Conservation (phyloP, 768 basidiomycete genomes). For the Tylopilus sp. region DNA sequence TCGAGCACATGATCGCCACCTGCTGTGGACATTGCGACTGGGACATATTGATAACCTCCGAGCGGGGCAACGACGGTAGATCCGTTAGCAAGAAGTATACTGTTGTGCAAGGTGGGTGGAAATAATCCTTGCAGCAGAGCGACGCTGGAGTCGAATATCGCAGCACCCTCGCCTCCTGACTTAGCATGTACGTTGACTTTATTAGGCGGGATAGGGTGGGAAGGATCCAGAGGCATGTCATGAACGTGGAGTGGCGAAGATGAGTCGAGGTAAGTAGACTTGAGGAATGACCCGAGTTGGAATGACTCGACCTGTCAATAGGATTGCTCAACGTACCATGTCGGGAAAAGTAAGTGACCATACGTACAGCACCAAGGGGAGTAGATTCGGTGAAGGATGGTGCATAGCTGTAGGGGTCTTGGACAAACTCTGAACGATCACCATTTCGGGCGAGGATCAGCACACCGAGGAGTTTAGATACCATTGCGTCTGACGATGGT, state of each 20-base stretch:
- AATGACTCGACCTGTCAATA: slow-evolving; percentile 60
- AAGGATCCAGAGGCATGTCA: slow-evolving; percentile 58
- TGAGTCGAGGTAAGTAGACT: slow-evolving; percentile 63
- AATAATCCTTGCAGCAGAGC: slow-evolving; percentile 82
- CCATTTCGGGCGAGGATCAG: slow-evolving; percentile 76
- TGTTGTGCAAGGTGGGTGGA: slow-evolving; percentile 69
- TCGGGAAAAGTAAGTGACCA: not conserved
- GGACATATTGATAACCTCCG: slow-evolving; percentile 83
- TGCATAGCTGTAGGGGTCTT: slow-evolving; percentile 68
- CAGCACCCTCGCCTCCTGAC: slow-evolving; percentile 73
- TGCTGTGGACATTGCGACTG: slow-evolving; percentile 51
- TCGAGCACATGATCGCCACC: slow-evolving; percentile 73
- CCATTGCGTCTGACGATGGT: slow-evolving; percentile 16
- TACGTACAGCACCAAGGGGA: slow-evolving; percentile 68
- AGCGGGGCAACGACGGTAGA: slow-evolving; percentile 70
- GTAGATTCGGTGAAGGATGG: slow-evolving; percentile 64
- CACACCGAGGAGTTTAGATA: slow-evolving; percentile 58
- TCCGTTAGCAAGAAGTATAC: slow-evolving; percentile 74
- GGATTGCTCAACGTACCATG: slow-evolving; percentile 5
- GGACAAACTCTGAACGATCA: slow-evolving; percentile 64
- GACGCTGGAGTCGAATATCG: slow-evolving; percentile 80
- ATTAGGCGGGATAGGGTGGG: slow-evolving; percentile 56
- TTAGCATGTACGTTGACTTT: slow-evolving; percentile 77
- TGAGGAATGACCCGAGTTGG: slow-evolving; percentile 58
- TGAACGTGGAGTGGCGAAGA: slow-evolving; percentile 65